Evolutionary conservation across 2,329 filamentous ascomycete species (phyloP).

Genomic region (Diaporthe caulivora): DNA sequence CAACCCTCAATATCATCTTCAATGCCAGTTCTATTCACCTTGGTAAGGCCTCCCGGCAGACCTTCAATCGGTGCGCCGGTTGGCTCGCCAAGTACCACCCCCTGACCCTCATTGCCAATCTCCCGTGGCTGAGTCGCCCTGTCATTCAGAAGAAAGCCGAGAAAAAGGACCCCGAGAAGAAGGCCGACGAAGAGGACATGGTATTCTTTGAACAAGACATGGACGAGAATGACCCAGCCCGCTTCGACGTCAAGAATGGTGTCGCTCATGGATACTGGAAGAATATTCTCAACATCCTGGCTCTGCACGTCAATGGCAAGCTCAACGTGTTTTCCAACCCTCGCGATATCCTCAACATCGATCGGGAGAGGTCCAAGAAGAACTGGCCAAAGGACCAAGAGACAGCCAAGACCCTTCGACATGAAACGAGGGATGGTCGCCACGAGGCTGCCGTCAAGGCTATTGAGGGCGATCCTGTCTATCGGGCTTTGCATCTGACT

Average conservation of each 20-base stretch:
- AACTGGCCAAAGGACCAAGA: slow-evolving; percentile 42
- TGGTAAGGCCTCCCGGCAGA: slow-evolving; percentile 64
- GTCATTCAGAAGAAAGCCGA: slow-evolving; percentile 66
- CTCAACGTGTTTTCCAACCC: slow-evolving; percentile 57
- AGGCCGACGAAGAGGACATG: slow-evolving; percentile 49
- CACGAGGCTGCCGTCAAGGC: slow-evolving; percentile 54
- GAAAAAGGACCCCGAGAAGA: slow-evolving; percentile 49
- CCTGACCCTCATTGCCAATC: slow-evolving; percentile 63
- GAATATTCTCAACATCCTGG: slow-evolving; percentile 69
- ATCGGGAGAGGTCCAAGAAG: slow-evolving; percentile 44
- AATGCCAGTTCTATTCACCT: slow-evolving; percentile 72
- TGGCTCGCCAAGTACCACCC: slow-evolving; percentile 70
- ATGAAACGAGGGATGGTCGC: slow-evolving; percentile 51
- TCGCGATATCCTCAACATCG: slow-evolving; percentile 54
- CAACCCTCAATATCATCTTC: slow-evolving; percentile 71
- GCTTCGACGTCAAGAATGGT: slow-evolving; percentile 59
- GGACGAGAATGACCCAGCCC: slow-evolving; percentile 51
- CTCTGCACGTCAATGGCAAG: slow-evolving; percentile 61
- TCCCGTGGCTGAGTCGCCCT: slow-evolving; percentile 67
- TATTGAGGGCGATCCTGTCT: slow-evolving; percentile 58
- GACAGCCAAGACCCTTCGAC: slow-evolving; percentile 43
- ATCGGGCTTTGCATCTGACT: slow-evolving; percentile 64
- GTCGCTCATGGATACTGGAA: slow-evolving; percentile 74
- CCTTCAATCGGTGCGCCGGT: slow-evolving; percentile 66
- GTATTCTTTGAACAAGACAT: slow-evolving; percentile 49